Base-by-base conservation (phyloP, 345 rosid genomes). In the Aquilaria malaccensis region DNA sequence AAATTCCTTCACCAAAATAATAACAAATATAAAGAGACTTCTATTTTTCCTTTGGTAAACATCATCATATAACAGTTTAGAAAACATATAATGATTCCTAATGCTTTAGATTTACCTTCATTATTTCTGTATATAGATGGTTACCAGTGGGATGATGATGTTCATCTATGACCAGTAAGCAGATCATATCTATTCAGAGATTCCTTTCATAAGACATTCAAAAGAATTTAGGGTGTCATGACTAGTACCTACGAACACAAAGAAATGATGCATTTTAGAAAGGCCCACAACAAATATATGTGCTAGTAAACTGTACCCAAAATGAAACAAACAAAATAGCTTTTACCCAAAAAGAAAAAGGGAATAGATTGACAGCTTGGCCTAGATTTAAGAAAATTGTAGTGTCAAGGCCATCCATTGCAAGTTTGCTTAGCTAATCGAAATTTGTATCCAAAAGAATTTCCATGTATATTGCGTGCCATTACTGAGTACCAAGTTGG, bases 211-310 rank as follows among this genome's bases (percentile, higher is more conserved):
- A 93, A 78, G 56, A 87, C 84, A 79, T 93, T 88, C 71, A 85
- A 67, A 43, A 93, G 80, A 69, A 89, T 77, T 52, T 93, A 97
- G n/a, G 97, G 97, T 68, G 96, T 93, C 97, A 93, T 87, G 55
- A 93, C 99, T 59, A 93, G 55, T 50, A 93, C 90, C 99, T 90
- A 67, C 56, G 22, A 22, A 22, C 22, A 22, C 22, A 22, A 22
- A 22, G 22, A 22, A 22, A 22, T 22, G 22, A 22, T 55, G 10
- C 3, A 32, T 2, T n/a, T 32, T 2, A 50, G 2, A 22, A 33
- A n/a, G 22, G 11, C 9, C 12, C 10, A 31, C 56, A 50, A 47
- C 45, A 22, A 22, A 22, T 22, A 22, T 22, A 22, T 22, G 22
- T 22, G 1, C 22, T 22, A 22, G 22, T 22, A 22, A 22, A 22